Evolutionary conservation across 768 basidiomycete genomes (phyloP).

Genomic region (Auriscalpium orientale): DNA sequence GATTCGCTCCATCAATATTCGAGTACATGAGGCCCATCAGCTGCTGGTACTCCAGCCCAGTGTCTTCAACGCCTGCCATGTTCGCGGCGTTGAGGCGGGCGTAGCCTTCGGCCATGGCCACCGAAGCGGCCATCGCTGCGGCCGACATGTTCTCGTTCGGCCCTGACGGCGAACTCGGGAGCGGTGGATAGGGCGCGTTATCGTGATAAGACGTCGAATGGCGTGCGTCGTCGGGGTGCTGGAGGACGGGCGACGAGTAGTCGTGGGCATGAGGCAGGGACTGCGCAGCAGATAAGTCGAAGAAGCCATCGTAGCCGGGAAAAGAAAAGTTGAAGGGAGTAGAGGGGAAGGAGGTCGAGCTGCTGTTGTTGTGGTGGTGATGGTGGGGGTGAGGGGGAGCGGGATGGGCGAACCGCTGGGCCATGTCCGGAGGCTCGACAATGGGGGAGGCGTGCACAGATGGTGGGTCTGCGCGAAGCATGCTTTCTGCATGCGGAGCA

Average conservation of each 20-base stretch:
- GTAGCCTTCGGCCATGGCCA: slow-evolving; percentile 68
- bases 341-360: slow-evolving; percentile 52
- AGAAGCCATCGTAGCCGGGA: slow-evolving; percentile 50
- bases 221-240: slow-evolving; percentile 15
- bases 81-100: slow-evolving; percentile 55
- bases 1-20: slow-evolving; percentile 35
- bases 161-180: slow-evolving; percentile 23
- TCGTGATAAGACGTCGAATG: slow-evolving; percentile 18
- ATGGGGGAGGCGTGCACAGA: slow-evolving; percentile 12
- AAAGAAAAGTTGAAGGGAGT: slow-evolving; percentile 68
- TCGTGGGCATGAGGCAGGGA: slow-evolving; percentile 21
- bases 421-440: slow-evolving; percentile 7
- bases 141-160: slow-evolving; percentile 51
- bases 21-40: slow-evolving; percentile 63
- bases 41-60: slow-evolving; percentile 52
- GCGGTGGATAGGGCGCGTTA: slow-evolving; percentile 29
- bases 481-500: slow-evolving; percentile 70
- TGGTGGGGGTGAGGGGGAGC: slow-evolving; percentile 23
- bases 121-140: slow-evolving; percentile 55
- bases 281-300: slow-evolving; percentile 31
- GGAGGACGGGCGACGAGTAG: slow-evolving; percentile 18
- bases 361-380: slow-evolving; percentile 25
- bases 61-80: slow-evolving; percentile 46
- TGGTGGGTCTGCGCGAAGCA: slow-evolving; percentile 75
- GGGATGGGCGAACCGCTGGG: slow-evolving; percentile 10